Base-by-base conservation (phyloP, 164 flowering plant genomes). In the Vitis rotundifolia region DNA sequence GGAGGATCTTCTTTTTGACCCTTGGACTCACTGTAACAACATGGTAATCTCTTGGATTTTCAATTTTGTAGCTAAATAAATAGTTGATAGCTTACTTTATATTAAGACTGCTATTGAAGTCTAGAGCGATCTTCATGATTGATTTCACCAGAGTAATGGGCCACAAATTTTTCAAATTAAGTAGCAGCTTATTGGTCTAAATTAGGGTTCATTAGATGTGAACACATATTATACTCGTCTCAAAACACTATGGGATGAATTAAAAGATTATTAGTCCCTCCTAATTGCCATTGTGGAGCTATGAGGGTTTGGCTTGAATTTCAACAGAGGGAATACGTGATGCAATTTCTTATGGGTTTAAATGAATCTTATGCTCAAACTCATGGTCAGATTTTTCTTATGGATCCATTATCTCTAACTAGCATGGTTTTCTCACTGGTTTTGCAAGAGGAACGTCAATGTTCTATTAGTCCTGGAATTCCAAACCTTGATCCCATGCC, bases 341-440 rank as follows among this genome's bases (percentile, higher is more conserved):
- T 59, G 28, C 61, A 59, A 19, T 59, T 59, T 19, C 61, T 58
- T 16, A 59, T 59, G 61, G 61, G 61, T 3, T 59, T 59, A 9
- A 59, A 14, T 18, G 61, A 13, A 7, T n/a, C 62, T 11, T 11
- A 11, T 19, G 49, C n/a, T 18, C 59, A 60, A 7, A 55, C 12
- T 55, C 0, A 14, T 8, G 51, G 18, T 15, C 64, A 57, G 8
- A 22, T 28, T n/a, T 47, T 54, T 22, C 58, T 49, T 26, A 66
- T 56, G 75, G 44, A 31, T 31, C 44, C 44, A 31, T 31, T 31
- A 31, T 0, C 44, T 31, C 44, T 5, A 31, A 31, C 2, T 31
- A 6, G 44, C 7, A 31, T 2, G 44, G 44, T 31, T 6, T 31
- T 31, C 44, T 6, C 26, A 22, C 2, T 31, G 5, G 44, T 31